Evolutionary conservation across 164 flowering plant genomes (phyloP).

Genomic region (Annona cherimola): DNA sequence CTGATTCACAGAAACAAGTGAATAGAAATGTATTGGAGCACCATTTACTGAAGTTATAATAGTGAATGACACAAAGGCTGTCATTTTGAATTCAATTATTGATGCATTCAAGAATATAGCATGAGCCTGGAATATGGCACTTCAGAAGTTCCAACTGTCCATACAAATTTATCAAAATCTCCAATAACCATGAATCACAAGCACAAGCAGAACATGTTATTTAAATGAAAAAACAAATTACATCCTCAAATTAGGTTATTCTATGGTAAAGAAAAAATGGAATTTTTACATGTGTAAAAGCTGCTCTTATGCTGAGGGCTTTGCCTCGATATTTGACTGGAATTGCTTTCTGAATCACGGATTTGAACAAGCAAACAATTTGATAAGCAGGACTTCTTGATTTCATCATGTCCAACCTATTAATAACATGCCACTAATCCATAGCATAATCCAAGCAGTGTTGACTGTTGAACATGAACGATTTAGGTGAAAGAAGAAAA

Average conservation of each 20-base stretch:
- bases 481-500: not conserved
- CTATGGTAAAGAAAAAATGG: no score
- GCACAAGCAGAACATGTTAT: not conserved
- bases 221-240: no score
- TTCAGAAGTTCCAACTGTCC: not conserved
- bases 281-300: no score
- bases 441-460: not conserved
- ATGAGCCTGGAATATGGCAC: not conserved
- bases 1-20: slow-evolving; percentile 28
- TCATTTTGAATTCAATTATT: not conserved
- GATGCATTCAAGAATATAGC: not conserved
- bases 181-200: not conserved
- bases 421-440: not conserved
- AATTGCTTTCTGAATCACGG: no score
- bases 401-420: not conserved
- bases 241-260: no score
- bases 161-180: not conserved
- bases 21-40: not conserved
- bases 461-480: not conserved
- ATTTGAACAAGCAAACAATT: no score
- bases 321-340: no score
- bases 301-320: no score
- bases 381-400: not conserved
- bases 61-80: not conserved
- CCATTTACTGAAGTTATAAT: not conserved